These are phyloP conservation scores for Blastocladiella emersonii DNA, from an alignment of 371 early-diverging fungal species.

Conservation along the genomic window DNA sequence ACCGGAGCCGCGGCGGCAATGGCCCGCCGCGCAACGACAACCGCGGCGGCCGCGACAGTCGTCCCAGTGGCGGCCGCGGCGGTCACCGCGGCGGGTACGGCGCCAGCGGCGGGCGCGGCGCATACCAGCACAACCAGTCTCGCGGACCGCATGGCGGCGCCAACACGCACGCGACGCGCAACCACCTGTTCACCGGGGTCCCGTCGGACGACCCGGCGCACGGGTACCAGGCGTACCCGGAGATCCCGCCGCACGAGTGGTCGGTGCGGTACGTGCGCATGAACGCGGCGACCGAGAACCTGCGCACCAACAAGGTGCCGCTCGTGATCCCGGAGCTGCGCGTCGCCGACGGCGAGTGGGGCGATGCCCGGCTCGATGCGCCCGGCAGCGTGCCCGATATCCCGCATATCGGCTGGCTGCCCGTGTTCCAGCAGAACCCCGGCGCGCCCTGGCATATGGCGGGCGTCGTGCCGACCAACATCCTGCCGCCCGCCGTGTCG, in stretches of 20 bases:
- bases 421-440: not conserved
- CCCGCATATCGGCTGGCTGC: not conserved
- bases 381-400: not conserved
- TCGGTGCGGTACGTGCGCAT: not conserved
- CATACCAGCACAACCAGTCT: not conserved
- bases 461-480: too few species aligned
- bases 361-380: not conserved
- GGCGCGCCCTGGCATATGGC: not conserved
- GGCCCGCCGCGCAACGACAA: too few species aligned
- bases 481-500: too few species aligned
- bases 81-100: not conserved
- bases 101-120: not conserved
- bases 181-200: too few species aligned
- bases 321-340: slow-evolving; percentile 2
- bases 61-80: not conserved
- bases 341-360: not conserved
- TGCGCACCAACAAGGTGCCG: not conserved
- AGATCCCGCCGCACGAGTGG: not conserved
- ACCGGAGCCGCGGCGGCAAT: not conserved
- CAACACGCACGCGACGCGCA: too few species aligned
- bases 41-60: too few species aligned
- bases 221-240: not conserved
- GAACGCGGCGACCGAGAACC: not conserved
- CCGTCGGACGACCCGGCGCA: not conserved
- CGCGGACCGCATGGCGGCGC: not conserved